phyloP scores from a whole-genome alignment of 2,329 filamentous ascomycete genomes.

The Fonsecaea nubica region DNA sequence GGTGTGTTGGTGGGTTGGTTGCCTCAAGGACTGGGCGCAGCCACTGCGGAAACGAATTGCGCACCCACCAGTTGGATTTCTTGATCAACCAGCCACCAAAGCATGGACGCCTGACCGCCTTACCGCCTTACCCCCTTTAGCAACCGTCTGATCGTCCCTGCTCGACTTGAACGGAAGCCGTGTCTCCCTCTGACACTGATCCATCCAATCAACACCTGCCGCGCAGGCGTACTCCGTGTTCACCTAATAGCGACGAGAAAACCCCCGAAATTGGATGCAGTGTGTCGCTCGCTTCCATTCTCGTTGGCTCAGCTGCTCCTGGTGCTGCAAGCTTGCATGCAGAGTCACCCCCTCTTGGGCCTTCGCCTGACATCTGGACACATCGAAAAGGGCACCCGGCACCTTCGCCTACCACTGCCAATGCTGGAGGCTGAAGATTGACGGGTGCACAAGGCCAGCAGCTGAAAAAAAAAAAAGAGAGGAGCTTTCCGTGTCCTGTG shows the following conservation, averaged over 20 bases:
- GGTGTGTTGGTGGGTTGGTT: too few species aligned
- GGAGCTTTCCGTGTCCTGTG: not conserved
- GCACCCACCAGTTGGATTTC: too few species aligned
- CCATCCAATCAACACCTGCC: not conserved
- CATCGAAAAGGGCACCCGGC: not conserved
- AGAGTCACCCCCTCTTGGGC: slow-evolving; percentile 3
- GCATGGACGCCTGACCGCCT: not conserved
- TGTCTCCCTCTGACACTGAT: not conserved
- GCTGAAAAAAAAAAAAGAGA: not conserved
- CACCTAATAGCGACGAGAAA: not conserved
- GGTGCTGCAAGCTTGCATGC: not conserved
- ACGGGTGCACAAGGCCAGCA: not conserved
- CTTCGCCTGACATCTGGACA: not conserved
- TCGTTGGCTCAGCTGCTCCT: slow-evolving; percentile 2
- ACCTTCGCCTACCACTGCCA: not conserved
- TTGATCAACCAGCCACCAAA: too few species aligned
- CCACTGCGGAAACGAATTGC: too few species aligned
- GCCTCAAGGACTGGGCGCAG: too few species aligned
- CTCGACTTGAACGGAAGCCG: not conserved
- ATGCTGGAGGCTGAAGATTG: slow-evolving; percentile 5
- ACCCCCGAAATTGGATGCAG: not conserved
- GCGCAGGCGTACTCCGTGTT: not conserved
- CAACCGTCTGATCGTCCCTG: not conserved
- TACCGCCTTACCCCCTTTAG: slow-evolving; percentile 1
- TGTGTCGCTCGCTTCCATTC: not conserved